Evolutionary conservation across 805 yeast species (phyloP), one percentile per base, ranked within the genome.

Genomic region (Myxozyma monticola): DNA sequence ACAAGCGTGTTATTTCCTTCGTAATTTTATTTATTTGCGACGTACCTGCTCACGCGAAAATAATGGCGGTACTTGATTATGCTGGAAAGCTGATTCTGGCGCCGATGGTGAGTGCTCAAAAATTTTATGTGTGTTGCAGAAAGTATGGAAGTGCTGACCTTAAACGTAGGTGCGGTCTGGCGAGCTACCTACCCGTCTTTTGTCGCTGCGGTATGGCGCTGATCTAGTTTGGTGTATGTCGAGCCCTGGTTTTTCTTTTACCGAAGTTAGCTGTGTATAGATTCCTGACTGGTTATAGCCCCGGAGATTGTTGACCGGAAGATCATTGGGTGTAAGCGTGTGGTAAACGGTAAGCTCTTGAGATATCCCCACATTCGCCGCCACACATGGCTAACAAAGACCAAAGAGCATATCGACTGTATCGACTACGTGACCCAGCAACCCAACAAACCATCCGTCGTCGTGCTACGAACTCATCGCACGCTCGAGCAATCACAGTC

Each of bases 281-380:
- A n/a, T 2, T n/a, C n/a, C n/a, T n/a, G n/a, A n/a, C n/a, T n/a
- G n/a, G n/a, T n/a, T n/a, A n/a, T n/a, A 26, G 48, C 64, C 14
- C 99, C 99, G 0, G 99, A 93, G 67, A 85, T 90, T 53, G 79
- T 93, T 20, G 99, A 93, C 66, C 86, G 84, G 66, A 89, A 88
- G 65, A 68, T 93, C 31, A 63, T 89, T 20, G 78, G 79, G 21
- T 87, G 95, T 64, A 76, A 75, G 28, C 75, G 98, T 56, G 70
- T 74, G 0, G 76, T 71, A 28, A 90, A 90, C 65, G 71, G 68
- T 0, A 68, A 66, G 28, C 67, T 81, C 25, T 20, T 15, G 14
- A 6, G n/a, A 3, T 12, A n/a, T 20, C 28, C n/a, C n/a, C n/a
- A n/a, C n/a, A n/a, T n/a, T n/a, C n/a, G n/a, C n/a, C 18, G 20